A percentile compares a stretch with the other conserved stretches of the same genome.
phyloP scores from a whole-genome alignment of 2,329 filamentous ascomycete species.

The Penicillium janthinellum region DNA sequence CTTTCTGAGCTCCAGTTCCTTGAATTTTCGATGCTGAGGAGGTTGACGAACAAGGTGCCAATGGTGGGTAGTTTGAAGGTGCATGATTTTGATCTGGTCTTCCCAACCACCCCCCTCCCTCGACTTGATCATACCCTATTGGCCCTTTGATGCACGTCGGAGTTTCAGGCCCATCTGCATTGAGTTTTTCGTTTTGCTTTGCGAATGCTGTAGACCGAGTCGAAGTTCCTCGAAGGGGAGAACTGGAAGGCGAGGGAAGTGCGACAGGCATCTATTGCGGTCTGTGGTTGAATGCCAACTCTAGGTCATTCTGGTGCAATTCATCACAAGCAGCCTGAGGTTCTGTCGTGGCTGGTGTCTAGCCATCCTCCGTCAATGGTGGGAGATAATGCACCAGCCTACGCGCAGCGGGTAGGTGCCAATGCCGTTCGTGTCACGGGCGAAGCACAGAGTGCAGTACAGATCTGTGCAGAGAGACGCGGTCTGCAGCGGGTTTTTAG shows the following conservation, averaged over 20 bases:
- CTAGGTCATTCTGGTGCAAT: not conserved
- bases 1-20: not conserved
- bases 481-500: conserved; percentile 18
- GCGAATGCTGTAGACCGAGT: not conserved
- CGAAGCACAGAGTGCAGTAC: conserved; percentile 8
- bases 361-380: not conserved
- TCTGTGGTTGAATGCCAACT: not conserved
- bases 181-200: not conserved
- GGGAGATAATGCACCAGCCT: conserved; percentile 13
- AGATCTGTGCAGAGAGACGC: conserved; percentile 15
- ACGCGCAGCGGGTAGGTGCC: conserved; percentile 19
- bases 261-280: not conserved
- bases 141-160: not conserved
- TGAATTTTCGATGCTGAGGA: not conserved
- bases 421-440: conserved; percentile 11
- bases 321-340: not conserved
- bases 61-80: not conserved
- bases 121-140: not conserved
- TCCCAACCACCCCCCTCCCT: not conserved
- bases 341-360: not conserved
- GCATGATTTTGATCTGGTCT: not conserved
- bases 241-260: not conserved
- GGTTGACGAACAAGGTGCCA: not conserved
- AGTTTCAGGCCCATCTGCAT: not conserved
- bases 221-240: not conserved